Evolutionary conservation across 2,329 filamentous ascomycete species (phyloP), one percentile per base, ranked within the genome.

Genomic region (Talaromyces atroroseus): DNA sequence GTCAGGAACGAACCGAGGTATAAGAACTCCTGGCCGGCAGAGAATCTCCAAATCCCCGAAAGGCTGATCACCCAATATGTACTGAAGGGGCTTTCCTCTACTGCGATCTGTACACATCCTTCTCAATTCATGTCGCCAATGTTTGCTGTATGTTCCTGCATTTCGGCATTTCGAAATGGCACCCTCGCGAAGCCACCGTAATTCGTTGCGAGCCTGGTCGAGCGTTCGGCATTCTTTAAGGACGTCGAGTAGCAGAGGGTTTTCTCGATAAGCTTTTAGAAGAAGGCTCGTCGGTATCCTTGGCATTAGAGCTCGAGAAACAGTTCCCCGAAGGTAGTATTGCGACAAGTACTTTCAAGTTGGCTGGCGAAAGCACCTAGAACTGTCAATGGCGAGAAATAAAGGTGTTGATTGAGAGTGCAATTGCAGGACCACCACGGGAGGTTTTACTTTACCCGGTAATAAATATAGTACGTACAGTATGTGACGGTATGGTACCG

Each of bases 21-120:
- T 95, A 56, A 99, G 76, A 5, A 97, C 92, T 2, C 89, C 89
- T 11, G 78, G 82, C 26, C 77, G 78, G 67, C 92, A 96, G 54
- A 80, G 74, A 47, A 99, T 87, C 44, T 96, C 87, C 16, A 97
- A 74, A 4, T 83, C 76, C 0, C 92, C 92, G 73, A 99, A 97
- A 1, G 88, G 94, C 69, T 96, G 91, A 5, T 86, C 85, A 3
- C 91, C 91, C 1, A 99, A 76, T 21, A 97, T 80, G 68, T 97
- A 97, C 70, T 97, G 94, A 34, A 99, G 74, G 1, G 94, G 94
- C 57, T 85, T 82, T 1, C 90, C 90, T n/a, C 63, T 70, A 2
- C 78, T 74, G 58, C 83, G 74, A 47, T 68, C 63, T 20, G 52
- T 52, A 53, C 74, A 80, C 65, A 76, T 70, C 2, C 56, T 60